Conservation (phyloP, 2,329 filamentous ascomycete genomes). For the Apiospora rasikravindrae region DNA sequence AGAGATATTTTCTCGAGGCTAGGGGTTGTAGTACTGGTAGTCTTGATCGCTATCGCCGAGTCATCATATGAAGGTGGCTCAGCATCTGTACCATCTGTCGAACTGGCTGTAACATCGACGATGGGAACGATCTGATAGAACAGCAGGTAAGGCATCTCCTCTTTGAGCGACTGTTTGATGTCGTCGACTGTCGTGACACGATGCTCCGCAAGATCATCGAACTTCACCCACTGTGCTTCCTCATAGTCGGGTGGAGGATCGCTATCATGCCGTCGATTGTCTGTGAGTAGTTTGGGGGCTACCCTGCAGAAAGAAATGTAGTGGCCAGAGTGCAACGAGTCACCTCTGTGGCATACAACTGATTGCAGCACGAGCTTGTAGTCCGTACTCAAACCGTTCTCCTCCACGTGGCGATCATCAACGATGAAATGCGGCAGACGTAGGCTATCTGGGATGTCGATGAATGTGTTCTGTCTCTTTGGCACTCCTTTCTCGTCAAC, state of each 20-base stretch:
- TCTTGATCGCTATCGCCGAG: constrained; percentile 49
- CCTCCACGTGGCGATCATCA: constrained; percentile 70
- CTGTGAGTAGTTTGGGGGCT: constrained; percentile 64
- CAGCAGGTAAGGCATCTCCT: constrained; percentile 92
- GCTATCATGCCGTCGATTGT: constrained; percentile 60
- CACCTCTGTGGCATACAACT: constrained; percentile 88
- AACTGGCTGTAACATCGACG: constrained; percentile 65
- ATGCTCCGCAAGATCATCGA: constrained; percentile 79
- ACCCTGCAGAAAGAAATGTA: constrained; percentile 87
- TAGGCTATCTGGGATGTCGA: constrained; percentile 84
- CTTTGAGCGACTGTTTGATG: constrained; percentile 73
- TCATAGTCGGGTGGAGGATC: constrained; percentile 70
- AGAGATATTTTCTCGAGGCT: constrained; percentile 37
- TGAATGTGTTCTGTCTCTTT: constrained; percentile 76
- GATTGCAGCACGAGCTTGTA: constrained; percentile 94
- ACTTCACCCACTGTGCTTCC: constrained; percentile 83
- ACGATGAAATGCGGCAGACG: constrained; percentile 91
- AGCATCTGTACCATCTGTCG: constrained; percentile 51
- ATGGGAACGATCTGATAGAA: constrained; percentile 96
- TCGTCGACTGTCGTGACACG: constrained; percentile 81
- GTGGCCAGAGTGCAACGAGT: constrained; percentile 85
- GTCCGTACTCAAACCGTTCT: constrained; percentile 77
- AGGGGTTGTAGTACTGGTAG: constrained; percentile 35
- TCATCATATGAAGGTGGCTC: constrained; percentile 66
- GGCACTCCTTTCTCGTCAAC: constrained; percentile 73